Evolutionary conservation across 768 basidiomycete species (phyloP).

Genomic region (Leucosporidium creatinivorum): DNA sequence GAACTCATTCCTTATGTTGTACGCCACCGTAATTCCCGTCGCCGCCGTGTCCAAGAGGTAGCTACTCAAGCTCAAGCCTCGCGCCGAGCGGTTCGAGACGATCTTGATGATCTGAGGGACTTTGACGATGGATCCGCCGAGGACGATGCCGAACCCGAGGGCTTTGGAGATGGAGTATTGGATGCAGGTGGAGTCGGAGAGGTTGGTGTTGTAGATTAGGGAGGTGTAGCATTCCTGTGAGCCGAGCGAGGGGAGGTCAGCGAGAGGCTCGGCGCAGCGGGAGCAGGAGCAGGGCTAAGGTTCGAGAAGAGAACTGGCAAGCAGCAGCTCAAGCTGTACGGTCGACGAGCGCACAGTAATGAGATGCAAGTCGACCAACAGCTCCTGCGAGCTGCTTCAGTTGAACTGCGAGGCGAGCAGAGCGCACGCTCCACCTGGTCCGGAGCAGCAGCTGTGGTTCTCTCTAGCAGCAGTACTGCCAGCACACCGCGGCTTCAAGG

Average conservation of each 20-base stretch:
- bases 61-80: slow-evolving; percentile 76
- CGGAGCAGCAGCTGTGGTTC: too few relatives aligned
- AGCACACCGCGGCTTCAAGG: too few relatives aligned
- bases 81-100: slow-evolving; percentile 65
- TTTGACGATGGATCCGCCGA: slow-evolving; percentile 82
- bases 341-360: background rate
- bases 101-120: slow-evolving; percentile 86
- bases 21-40: slow-evolving; percentile 81
- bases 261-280: background rate
- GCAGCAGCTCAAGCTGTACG: background rate
- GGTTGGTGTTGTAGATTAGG: slow-evolving; percentile 75
- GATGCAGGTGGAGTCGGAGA: slow-evolving; percentile 70
- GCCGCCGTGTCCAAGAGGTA: slow-evolving; percentile 85
- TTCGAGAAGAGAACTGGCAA: background rate
- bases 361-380: slow-evolving; percentile 13
- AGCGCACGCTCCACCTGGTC: too few relatives aligned
- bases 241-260: slow-evolving; percentile 11
- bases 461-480: too few relatives aligned
- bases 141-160: slow-evolving; percentile 82
- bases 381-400: too few relatives aligned
- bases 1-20: slow-evolving; percentile 74
- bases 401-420: too few relatives aligned
- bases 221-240: slow-evolving; percentile 79
- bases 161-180: slow-evolving; percentile 89
- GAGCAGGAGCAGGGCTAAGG: background rate